Base-by-base conservation (phyloP, 306 rosid genomes). In the Ochetophila trinervis region DNA sequence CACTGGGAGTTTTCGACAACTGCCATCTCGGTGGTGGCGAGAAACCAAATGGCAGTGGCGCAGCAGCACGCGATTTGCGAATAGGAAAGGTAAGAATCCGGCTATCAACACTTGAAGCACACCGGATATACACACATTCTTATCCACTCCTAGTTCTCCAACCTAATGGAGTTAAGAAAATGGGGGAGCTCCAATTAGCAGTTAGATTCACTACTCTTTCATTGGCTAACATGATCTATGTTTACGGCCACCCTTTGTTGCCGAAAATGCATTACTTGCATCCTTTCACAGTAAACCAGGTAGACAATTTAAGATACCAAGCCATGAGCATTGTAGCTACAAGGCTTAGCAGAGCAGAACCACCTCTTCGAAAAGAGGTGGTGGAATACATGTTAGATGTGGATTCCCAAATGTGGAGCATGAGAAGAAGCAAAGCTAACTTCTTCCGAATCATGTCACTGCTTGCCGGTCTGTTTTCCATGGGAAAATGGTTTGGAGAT, bases 341-440 rank as follows among this genome's bases (percentile, higher is more conserved):
- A 21, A 84, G 94, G 78, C 94, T 93, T 0, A 77, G 96, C 54
- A 63, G 99, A 60, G 97, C 99, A 3, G 97, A 93, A 70, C 99
- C 99, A 6, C 91, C 97, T 19, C 80, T 90, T 1, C 80, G 99
- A 58, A 93, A 88, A 69, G 99, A 93, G 53, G 91, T 86, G 27
- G 88, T 93, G 21, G 99, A 93, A 73, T 93, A 84, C 90, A 93
- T 93, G 99, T 57, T 93, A 19, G 97, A 93, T 66, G 89, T 88
- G 19, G 99, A 93, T 75, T 93, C 99, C 11, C 94, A 87, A 50
- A 72, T 89, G 78, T 89, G 99, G 99, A 93, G 99, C 75, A 90
- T 93, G 97, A 86, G 99, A 70, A 84, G 94, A 76, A 93, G 99
- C 90, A 93, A 90, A 76, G 97, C 96, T 6, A 93, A 93, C 79